Evolutionary conservation across 768 basidiomycete species (phyloP).

Genomic region (Rhizopogon vulgaris): DNA sequence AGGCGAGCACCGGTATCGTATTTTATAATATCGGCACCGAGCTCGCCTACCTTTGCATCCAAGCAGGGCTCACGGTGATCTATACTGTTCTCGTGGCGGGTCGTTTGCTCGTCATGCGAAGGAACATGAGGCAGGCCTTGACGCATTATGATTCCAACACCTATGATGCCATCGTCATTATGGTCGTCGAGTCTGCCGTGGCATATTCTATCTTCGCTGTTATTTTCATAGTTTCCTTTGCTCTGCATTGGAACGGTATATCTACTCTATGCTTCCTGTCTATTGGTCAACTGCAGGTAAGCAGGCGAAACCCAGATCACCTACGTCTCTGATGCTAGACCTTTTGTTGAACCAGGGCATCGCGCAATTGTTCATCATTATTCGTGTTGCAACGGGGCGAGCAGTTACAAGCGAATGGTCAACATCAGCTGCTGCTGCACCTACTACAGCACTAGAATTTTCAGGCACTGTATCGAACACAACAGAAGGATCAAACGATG

Average conservation of each 20-base stretch:
- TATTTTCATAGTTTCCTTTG: slow-evolving; percentile 22
- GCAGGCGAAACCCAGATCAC: neutral
- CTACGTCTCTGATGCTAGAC: no score
- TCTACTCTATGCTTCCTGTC: slow-evolving; percentile 21
- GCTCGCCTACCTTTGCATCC: slow-evolving; percentile 15
- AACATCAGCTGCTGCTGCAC: neutral
- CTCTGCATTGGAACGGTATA: slow-evolving; percentile 4
- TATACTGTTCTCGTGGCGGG: slow-evolving; percentile 19
- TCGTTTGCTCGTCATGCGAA: slow-evolving; percentile 15
- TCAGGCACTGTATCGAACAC: neutral
- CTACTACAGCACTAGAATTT: neutral
- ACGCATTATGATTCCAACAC: slow-evolving; percentile 4
- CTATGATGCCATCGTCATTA: slow-evolving; percentile 21
- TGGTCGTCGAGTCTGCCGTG: slow-evolving; percentile 25
- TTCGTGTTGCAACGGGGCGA: slow-evolving; percentile 25
- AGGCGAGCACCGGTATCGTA: neutral
- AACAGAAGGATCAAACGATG: neutral
- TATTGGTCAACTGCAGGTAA: slow-evolving; percentile 19
- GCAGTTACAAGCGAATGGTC: slow-evolving; percentile 10
- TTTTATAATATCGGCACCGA: slow-evolving; percentile 8
- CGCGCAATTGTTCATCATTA: slow-evolving; percentile 23
- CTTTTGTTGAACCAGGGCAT: slow-evolving; percentile 14
- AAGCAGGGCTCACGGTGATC: slow-evolving; percentile 17
- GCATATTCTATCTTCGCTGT: slow-evolving; percentile 16
- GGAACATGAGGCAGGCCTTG: slow-evolving; percentile 2